Evolutionary conservation across 2,329 filamentous ascomycete genomes (phyloP).

Genomic region (Colletotrichum tanaceti): DNA sequence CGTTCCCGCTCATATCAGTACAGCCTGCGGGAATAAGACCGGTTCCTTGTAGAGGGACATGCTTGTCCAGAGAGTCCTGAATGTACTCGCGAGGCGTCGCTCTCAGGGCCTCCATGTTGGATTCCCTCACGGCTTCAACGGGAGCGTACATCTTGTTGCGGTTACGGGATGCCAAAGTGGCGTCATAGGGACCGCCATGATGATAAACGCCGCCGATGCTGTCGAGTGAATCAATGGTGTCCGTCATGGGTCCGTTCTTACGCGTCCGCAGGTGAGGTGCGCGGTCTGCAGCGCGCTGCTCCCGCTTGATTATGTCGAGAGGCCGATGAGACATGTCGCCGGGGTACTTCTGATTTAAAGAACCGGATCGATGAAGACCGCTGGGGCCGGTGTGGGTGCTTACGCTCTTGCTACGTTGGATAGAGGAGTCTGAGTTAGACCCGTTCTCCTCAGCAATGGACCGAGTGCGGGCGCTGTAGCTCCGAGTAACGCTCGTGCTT

Average conservation of each 20-base stretch:
- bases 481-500: conserved; percentile 50
- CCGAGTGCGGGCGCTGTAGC: conserved; percentile 42
- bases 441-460: conserved; percentile 24
- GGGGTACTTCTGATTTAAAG: conserved; percentile 69
- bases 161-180: conserved; percentile 81
- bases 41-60: conserved; percentile 84
- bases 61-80: conserved; percentile 75
- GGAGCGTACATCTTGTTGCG: conserved; percentile 71
- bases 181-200: conserved; percentile 91
- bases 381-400: conserved; percentile 27
- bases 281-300: conserved; percentile 74
- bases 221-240: conserved; percentile 86
- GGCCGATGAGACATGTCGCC: conserved; percentile 75
- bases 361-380: conserved; percentile 49
- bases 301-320: conserved; percentile 72
- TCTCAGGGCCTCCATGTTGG: conserved; percentile 80
- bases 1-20: conserved; percentile 73
- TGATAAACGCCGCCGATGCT: conserved; percentile 77
- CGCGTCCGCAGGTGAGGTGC: conserved; percentile 73
- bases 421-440: not conserved
- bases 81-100: conserved; percentile 86
- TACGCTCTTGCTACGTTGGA: conserved; percentile 38
- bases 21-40: conserved; percentile 80
- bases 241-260: conserved; percentile 74
- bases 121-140: conserved; percentile 78